Evolutionary conservation across 108 stramenopile genomes (phyloP).

Genomic region (Cyclotella distinguenda): DNA sequence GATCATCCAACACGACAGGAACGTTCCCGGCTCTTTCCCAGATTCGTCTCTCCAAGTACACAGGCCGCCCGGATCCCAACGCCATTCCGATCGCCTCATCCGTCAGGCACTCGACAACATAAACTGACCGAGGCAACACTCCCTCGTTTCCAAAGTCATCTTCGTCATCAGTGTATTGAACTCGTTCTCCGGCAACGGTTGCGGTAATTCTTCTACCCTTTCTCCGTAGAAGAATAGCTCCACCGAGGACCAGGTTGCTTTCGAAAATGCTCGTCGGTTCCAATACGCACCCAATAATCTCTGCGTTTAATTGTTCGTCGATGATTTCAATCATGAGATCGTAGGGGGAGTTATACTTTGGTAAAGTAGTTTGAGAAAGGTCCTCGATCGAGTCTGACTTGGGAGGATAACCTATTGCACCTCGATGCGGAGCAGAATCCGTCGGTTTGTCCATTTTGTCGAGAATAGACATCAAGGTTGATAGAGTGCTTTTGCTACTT

Average conservation of each 20-base stretch:
- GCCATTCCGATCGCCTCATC: conserved; percentile 91
- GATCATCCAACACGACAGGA: conserved; percentile 17
- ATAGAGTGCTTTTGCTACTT: conserved; percentile 1
- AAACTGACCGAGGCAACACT: conserved; percentile 54
- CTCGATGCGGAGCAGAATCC: conserved; percentile 71
- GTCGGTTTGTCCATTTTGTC: conserved; percentile 27
- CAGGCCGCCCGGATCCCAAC: conserved; percentile 53
- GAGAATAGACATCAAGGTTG: conserved; percentile 23
- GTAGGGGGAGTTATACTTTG: conserved; percentile 68
- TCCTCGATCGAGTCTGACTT: conserved; percentile 46
- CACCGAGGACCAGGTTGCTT: conserved; percentile 73
- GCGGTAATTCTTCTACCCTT: conserved; percentile 48
- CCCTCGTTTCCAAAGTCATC: conserved; percentile 67
- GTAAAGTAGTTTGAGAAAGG: conserved; percentile 20
- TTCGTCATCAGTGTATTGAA: conserved; percentile 54
- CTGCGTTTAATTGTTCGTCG: conserved; percentile 68
- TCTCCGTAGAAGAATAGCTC: conserved; percentile 70
- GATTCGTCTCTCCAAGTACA: conserved; percentile 58
- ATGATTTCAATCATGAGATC: conserved; percentile 72
- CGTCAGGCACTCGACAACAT: conserved; percentile 80
- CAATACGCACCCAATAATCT: conserved; percentile 74
- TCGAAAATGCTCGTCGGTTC: conserved; percentile 79
- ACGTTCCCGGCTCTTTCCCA: conserved; percentile 46
- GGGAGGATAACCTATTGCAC: conserved; percentile 80
- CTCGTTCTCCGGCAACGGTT: conserved; percentile 54